Percentiles rank a stretch among this genome's conserved stretches.
Conservation (phyloP, 23 red algal species). For the Gracilariopsis chorda region DNA sequence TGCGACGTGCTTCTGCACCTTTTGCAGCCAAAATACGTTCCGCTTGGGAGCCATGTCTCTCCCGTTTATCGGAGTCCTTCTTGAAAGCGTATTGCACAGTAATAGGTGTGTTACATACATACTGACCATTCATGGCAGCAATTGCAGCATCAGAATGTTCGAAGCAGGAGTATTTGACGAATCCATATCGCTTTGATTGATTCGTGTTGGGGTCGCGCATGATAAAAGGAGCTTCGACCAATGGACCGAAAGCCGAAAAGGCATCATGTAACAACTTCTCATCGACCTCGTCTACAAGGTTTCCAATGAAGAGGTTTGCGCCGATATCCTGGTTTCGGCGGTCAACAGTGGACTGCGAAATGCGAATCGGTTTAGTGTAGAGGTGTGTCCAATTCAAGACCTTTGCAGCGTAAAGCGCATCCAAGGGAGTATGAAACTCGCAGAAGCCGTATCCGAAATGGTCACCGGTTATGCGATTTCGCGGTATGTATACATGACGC, state of each 20-base stretch:
- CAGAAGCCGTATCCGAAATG: constrained; percentile 83
- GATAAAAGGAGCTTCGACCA: constrained; percentile 80
- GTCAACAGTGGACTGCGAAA: constrained; percentile 52
- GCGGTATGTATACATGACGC: constrained; percentile 84
- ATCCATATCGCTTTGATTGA: constrained; percentile 63
- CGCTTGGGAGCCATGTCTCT: constrained; percentile 82
- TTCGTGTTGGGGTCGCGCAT: constrained; percentile 59
- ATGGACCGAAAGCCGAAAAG: constrained; percentile 75
- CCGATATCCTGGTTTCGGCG: constrained; percentile 63
- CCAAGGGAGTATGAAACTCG: constrained; percentile 66
- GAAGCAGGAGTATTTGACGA: constrained; percentile 84
- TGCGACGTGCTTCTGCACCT: constrained; percentile 23
- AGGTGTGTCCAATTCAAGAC: constrained; percentile 75
- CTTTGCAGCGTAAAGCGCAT: constrained; percentile 76
- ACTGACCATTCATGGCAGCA: constrained; percentile 77
- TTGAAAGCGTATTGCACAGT: constrained; percentile 91
- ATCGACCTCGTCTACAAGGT: constrained; percentile 81
- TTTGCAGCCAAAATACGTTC: constrained; percentile 73
- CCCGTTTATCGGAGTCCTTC: constrained; percentile 63
- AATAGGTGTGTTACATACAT: constrained; percentile 66
- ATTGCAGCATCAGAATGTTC: constrained; percentile 78
- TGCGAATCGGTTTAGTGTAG: constrained; percentile 66
- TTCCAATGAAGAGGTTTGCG: constrained; percentile 94
- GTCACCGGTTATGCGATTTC: constrained; percentile 84
- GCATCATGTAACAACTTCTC: constrained; percentile 78